Evolutionary conservation across 2,329 filamentous ascomycete genomes (phyloP).

Genomic region (Westerdykella sp.): DNA sequence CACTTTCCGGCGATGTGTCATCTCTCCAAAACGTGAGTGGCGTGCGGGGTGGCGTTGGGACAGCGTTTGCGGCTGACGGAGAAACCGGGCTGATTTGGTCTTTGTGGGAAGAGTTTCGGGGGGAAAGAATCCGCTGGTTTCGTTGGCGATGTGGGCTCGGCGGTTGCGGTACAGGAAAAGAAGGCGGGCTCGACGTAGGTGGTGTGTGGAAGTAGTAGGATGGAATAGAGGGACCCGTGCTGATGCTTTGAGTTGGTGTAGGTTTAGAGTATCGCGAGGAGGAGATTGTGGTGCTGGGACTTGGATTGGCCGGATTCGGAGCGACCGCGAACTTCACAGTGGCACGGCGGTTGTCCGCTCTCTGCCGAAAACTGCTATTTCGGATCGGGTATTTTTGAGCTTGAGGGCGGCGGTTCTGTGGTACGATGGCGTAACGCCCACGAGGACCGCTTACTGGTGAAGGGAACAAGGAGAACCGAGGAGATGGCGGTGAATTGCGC

Average conservation of each 20-base stretch:
- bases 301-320: not conserved
- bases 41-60: slow-evolving; percentile 7
- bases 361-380: slow-evolving; percentile 1
- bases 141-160: slow-evolving; percentile 9
- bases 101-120: slow-evolving; percentile 10
- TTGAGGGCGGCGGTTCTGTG: slow-evolving; percentile 1
- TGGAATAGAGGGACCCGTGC: slow-evolving; percentile 4
- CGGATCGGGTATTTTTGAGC: not conserved
- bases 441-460: not conserved
- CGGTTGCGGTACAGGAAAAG: slow-evolving; percentile 4
- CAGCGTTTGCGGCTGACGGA: too few relatives aligned
- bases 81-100: slow-evolving; percentile 10
- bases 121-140: slow-evolving; percentile 13
- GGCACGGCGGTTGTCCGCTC: slow-evolving; percentile 1
- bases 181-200: slow-evolving; percentile 3
- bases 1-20: slow-evolving; percentile 4
- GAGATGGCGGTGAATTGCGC: slow-evolving; percentile 1
- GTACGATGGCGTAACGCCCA: slow-evolving; percentile 1
- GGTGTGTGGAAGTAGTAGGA: slow-evolving; percentile 7
- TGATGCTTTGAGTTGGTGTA: not conserved
- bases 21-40: slow-evolving; percentile 13
- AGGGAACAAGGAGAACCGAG: slow-evolving; percentile 1
- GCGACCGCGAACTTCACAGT: not conserved
- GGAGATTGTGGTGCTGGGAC: slow-evolving; percentile 5
- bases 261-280: not conserved